phyloP scores from a whole-genome alignment of 164 flowering plant species.

The Stephania yunnanensis region DNA sequence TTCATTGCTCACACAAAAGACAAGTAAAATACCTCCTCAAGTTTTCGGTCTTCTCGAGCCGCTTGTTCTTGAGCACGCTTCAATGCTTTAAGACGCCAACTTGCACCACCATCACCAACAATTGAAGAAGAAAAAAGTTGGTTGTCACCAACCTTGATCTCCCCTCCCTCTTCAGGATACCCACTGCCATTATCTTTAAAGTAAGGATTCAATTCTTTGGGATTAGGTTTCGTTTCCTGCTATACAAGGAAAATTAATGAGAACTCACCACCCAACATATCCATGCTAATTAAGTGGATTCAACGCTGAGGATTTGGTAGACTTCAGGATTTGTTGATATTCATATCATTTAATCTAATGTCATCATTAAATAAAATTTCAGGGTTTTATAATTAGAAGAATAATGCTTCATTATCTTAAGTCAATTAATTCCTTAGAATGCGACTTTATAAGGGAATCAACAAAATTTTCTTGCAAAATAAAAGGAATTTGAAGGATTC shows the following conservation, averaged over 20 bases:
- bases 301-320: too few species aligned
- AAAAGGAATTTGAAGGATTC: neutral
- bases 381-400: too few species aligned
- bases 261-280: neutral
- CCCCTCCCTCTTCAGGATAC: constrained; percentile 66
- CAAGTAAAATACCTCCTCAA: constrained; percentile 50
- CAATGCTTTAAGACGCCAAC: constrained; percentile 92
- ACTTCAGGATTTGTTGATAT: too few species aligned
- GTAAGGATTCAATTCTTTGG: constrained; percentile 84
- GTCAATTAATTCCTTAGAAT: neutral
- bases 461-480: neutral
- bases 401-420: too few species aligned
- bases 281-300: too few species aligned
- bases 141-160: constrained; percentile 22
- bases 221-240: constrained; percentile 50
- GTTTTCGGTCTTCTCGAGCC: constrained; percentile 72
- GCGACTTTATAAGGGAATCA: neutral
- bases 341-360: too few species aligned
- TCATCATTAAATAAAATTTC: too few species aligned
- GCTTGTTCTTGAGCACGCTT: constrained; percentile 97
- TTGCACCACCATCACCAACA: constrained; percentile 99
- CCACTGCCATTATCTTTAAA: constrained; percentile 68
- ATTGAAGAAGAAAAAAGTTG: constrained; percentile 47
- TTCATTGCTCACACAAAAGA: constrained; percentile 1
- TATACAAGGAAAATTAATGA: neutral